Evolutionary conservation across 2,329 filamentous ascomycete species (phyloP).

Genomic region (Blastomyces parvus): DNA sequence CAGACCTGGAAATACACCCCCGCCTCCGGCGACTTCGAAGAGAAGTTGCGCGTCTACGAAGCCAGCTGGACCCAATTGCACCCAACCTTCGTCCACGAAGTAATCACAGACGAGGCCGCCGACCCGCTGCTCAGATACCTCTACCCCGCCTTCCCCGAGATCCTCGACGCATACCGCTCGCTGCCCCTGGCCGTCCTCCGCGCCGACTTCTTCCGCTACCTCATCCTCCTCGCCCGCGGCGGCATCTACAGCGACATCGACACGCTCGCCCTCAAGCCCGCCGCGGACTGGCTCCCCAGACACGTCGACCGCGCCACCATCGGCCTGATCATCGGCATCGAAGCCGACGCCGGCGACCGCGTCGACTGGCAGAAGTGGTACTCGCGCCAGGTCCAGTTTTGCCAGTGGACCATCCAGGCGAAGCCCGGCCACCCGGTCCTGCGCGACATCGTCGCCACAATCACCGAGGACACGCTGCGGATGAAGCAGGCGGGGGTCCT

Average conservation of each 20-base stretch:
- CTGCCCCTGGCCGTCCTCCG: constrained; percentile 66
- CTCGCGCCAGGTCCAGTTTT: constrained; percentile 91
- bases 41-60: constrained; percentile 69
- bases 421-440: constrained; percentile 92
- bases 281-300: constrained; percentile 75
- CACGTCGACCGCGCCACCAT: constrained; percentile 66
- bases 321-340: constrained; percentile 86
- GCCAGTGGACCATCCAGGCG: constrained; percentile 96
- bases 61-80: constrained; percentile 82
- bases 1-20: constrained; percentile 95
- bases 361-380: constrained; percentile 94
- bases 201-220: constrained; percentile 68
- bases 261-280: constrained; percentile 72
- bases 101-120: constrained; percentile 85
- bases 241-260: constrained; percentile 90
- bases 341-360: constrained; percentile 79
- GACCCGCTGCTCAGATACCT: constrained; percentile 72
- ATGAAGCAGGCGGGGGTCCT: constrained; percentile 61
- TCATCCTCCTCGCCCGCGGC: constrained; percentile 65
- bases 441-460: constrained; percentile 73
- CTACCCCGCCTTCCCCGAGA: constrained; percentile 72
- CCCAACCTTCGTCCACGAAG: constrained; percentile 88
- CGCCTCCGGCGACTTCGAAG: constrained; percentile 61
- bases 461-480: constrained; percentile 70
- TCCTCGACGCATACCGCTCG: constrained; percentile 64